Evolutionary conservation across 1,139 yeast genomes (phyloP).

Genomic region (Eremothecium sinecaudum): DNA sequence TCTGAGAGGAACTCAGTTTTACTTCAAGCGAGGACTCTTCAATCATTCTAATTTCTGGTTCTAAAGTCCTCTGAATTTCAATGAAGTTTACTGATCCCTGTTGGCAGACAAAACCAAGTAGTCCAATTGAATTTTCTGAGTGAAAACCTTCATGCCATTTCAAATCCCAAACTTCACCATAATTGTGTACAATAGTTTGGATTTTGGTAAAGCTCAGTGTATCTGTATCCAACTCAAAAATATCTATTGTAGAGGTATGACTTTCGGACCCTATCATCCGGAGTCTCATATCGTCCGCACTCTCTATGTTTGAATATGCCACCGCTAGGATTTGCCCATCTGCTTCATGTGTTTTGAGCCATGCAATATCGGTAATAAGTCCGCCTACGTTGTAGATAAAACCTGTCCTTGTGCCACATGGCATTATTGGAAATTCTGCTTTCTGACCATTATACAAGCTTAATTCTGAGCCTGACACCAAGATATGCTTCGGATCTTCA

Average conservation of each 20-base stretch:
- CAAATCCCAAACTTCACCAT: constrained; percentile 48
- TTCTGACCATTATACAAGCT: constrained; percentile 15
- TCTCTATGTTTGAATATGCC: constrained; percentile 35
- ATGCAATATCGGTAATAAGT: constrained; percentile 43
- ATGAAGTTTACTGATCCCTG: constrained; percentile 56
- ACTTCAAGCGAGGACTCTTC: constrained; percentile 24
- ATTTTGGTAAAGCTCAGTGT: constrained; percentile 25
- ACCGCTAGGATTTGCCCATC: constrained; percentile 43
- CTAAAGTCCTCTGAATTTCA: constrained; percentile 29
- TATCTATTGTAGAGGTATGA: constrained; percentile 38
- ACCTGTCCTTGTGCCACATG: constrained; percentile 35
- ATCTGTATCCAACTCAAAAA: constrained; percentile 38
- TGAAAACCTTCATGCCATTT: constrained; percentile 42
- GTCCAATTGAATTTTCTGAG: constrained; percentile 29
- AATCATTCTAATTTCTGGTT: constrained; percentile 26
- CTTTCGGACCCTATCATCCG: constrained; percentile 34
- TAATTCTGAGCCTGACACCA: constrained; percentile 17
- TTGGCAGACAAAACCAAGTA: constrained; percentile 47
- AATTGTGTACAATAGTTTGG: constrained; percentile 35
- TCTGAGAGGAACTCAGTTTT: constrained; percentile 28
- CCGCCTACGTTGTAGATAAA: constrained; percentile 48
- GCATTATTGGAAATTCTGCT: constrained; percentile 28
- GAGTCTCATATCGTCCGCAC: constrained; percentile 27
- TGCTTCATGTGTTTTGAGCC: constrained; percentile 35
- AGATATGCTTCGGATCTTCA: constrained; percentile 12